Conservation (phyloP, 2,329 filamentous ascomycete species). For the Parascedosporium putredinis region DNA sequence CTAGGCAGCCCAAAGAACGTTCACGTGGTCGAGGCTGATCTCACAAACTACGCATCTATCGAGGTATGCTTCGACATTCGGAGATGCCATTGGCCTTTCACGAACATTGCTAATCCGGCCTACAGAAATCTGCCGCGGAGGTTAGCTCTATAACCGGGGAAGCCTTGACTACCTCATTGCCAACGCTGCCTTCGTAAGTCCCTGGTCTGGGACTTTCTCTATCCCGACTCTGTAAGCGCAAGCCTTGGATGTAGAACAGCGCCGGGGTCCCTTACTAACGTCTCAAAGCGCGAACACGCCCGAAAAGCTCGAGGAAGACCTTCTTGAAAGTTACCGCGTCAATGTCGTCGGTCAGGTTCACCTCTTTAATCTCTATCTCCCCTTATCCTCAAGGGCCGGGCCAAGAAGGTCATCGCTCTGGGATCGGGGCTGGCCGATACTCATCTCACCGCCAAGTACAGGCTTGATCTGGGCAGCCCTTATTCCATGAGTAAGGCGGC, state of each 20-base stretch:
- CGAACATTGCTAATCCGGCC: slow-evolving; percentile 14
- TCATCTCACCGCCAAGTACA: slow-evolving; percentile 26
- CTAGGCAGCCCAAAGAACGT: slow-evolving; percentile 29
- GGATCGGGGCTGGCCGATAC: slow-evolving; percentile 37
- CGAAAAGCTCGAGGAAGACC: slow-evolving; percentile 10
- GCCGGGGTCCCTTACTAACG: background rate
- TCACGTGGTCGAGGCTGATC: slow-evolving; percentile 33
- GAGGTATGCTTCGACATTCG: slow-evolving; percentile 20
- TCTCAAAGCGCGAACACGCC: background rate
- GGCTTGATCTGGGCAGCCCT: slow-evolving; percentile 22
- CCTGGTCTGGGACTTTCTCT: slow-evolving; percentile 17
- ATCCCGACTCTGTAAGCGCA: slow-evolving; percentile 28
- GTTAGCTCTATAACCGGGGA: slow-evolving; percentile 22
- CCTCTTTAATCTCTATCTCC: slow-evolving; percentile 41
- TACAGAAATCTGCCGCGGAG: background rate
- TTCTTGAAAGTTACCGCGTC: slow-evolving; percentile 24
- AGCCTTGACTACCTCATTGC: slow-evolving; percentile 41
- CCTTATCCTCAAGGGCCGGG: slow-evolving; percentile 38
- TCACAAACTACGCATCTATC: slow-evolving; percentile 27
- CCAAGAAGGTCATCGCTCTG: slow-evolving; percentile 45
- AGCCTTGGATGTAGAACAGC: background rate
- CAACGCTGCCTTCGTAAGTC: slow-evolving; percentile 31
- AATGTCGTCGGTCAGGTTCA: slow-evolving; percentile 44
- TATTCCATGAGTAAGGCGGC: slow-evolving; percentile 43
- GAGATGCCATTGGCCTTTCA: no score